Evolutionary conservation across 805 yeast genomes (phyloP).

Genomic region (Sugiyamaella americana): DNA sequence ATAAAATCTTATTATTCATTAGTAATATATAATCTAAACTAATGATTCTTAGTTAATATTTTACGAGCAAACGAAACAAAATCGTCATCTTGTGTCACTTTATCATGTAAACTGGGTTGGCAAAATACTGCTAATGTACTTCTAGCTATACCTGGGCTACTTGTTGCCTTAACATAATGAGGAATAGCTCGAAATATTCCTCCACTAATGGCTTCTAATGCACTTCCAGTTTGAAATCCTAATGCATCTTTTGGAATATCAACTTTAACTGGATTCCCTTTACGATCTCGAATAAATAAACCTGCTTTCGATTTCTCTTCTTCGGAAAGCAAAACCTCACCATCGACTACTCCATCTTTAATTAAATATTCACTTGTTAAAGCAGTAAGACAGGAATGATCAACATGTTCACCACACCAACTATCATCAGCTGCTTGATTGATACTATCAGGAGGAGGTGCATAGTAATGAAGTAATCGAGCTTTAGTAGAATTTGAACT

Average conservation of each 20-base stretch:
- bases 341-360: slow-evolving; percentile 31
- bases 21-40: too few species aligned
- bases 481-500: slow-evolving; percentile 53
- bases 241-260: slow-evolving; percentile 48
- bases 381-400: slow-evolving; percentile 56
- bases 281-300: slow-evolving; percentile 44
- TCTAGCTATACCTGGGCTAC: slow-evolving; percentile 35
- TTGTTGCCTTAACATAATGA: slow-evolving; percentile 41
- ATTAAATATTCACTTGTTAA: slow-evolving; percentile 49
- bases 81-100: slow-evolving; percentile 36
- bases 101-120: slow-evolving; percentile 50
- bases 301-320: slow-evolving; percentile 38
- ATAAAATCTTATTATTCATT: too few species aligned
- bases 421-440: slow-evolving; percentile 31
- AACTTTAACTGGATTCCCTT: slow-evolving; percentile 43
- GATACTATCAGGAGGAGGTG: slow-evolving; percentile 23
- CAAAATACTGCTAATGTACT: slow-evolving; percentile 58
- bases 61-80: slow-evolving; percentile 46
- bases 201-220: slow-evolving; percentile 46
- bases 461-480: slow-evolving; percentile 49
- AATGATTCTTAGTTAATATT: slow-evolving; percentile 39
- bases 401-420: slow-evolving; percentile 62
- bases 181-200: slow-evolving; percentile 51
- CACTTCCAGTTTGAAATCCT: slow-evolving; percentile 58
- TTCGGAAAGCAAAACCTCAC: slow-evolving; percentile 8